These are phyloP conservation scores for Rhodotorula kratochvilovae DNA, from an alignment of 768 basidiomycete species.

Conservation along the genomic window DNA sequence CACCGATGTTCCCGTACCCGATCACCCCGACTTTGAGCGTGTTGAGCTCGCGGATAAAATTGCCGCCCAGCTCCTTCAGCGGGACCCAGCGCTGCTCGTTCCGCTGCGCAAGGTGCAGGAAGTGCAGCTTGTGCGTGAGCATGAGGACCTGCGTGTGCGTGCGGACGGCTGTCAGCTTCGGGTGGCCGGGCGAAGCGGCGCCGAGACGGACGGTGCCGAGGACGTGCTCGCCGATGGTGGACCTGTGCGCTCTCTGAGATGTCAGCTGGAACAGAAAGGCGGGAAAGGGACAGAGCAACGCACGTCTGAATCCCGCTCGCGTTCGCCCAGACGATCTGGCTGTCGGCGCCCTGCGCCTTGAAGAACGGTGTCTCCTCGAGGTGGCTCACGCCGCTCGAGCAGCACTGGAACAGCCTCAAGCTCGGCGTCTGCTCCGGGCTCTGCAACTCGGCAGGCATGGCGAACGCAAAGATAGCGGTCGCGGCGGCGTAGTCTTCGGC, in stretches of 20 bases:
- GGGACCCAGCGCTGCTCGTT: slow-evolving; percentile 1
- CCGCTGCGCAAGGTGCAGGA: not conserved
- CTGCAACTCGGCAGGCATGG: not conserved
- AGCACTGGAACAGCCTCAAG: not conserved
- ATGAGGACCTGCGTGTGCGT: not conserved
- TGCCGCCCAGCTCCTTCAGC: not conserved
- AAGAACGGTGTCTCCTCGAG: not conserved
- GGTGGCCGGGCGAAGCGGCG: not conserved
- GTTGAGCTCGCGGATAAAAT: not conserved
- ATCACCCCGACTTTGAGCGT: not conserved
- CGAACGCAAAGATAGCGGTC: slow-evolving; percentile 2
- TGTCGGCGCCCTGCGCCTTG: not conserved
- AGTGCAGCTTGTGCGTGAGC: not conserved
- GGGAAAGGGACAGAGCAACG: not conserved
- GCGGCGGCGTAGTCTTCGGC: not conserved
- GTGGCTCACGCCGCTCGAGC: not conserved
- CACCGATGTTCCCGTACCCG: slow-evolving; percentile 13
- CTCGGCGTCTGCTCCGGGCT: not conserved
- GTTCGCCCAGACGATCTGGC: not conserved
- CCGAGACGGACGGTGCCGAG: not conserved
- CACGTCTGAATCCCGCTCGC: slow-evolving; percentile 1
- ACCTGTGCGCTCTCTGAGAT: not conserved
- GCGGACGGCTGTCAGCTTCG: no score
- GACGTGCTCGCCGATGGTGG: slow-evolving; percentile 11
- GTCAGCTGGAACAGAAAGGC: not conserved